Percentiles rank a stretch among this genome's conserved stretches.
Evolutionary conservation across 108 stramenopile species (phyloP).

Genomic region (Nitzschia sp.): DNA sequence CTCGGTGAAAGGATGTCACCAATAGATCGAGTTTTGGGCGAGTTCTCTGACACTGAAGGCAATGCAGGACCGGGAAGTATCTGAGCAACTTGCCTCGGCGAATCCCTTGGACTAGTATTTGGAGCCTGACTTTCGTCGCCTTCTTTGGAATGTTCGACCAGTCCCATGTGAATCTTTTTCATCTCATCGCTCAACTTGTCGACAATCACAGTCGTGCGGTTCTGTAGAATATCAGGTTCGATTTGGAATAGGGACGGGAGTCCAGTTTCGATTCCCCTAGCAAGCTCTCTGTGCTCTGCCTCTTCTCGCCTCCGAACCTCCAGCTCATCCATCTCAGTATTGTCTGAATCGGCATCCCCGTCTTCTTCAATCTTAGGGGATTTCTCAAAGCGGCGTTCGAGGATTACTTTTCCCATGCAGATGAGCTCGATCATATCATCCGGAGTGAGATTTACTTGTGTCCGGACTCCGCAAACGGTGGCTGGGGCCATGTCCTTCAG

Average conservation of each 20-base stretch:
- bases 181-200: constrained; percentile 58
- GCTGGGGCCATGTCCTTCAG: constrained; percentile 64
- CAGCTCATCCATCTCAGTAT: constrained; percentile 50
- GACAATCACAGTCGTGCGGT: constrained; percentile 55
- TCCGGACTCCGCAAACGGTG: constrained; percentile 73
- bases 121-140: neutral
- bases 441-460: constrained; percentile 88
- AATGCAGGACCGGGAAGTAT: neutral
- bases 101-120: neutral
- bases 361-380: constrained; percentile 33
- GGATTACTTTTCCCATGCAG: constrained; percentile 69
- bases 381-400: constrained; percentile 43
- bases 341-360: constrained; percentile 49
- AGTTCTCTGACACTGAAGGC: neutral
- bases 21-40: constrained; percentile 18
- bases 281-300: constrained; percentile 49
- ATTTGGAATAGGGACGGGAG: constrained; percentile 37
- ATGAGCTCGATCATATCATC: constrained; percentile 89
- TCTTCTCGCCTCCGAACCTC: constrained; percentile 61
- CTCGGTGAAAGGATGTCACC: constrained; percentile 24
- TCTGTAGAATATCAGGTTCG: constrained; percentile 35
- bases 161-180: constrained; percentile 36
- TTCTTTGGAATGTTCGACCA: neutral
- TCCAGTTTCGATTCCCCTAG: constrained; percentile 53
- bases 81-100: neutral